These are phyloP conservation scores for Penicillium lagena DNA, from an alignment of 495 filamentous ascomycete species.

Conservation along the genomic window DNA sequence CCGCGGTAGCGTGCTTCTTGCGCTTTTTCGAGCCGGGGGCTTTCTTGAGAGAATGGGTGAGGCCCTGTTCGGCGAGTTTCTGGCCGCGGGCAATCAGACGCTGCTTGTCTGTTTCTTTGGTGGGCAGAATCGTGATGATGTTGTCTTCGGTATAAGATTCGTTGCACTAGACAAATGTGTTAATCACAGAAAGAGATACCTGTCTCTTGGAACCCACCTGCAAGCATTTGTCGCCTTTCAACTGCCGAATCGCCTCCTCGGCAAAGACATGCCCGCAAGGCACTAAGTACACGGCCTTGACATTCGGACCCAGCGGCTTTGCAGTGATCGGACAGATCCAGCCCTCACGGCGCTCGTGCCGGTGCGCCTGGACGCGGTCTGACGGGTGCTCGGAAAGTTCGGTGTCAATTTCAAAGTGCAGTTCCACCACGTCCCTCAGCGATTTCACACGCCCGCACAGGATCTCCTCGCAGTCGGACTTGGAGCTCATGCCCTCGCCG, in stretches of 20 bases:
- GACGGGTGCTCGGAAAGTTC: conserved; percentile 25
- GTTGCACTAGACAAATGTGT: conserved; percentile 48
- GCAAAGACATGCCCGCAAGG: conserved; percentile 95
- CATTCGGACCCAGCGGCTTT: conserved; percentile 73
- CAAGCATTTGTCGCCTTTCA: conserved; percentile 56
- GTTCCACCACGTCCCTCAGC: conserved; percentile 81
- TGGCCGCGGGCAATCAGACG: conserved; percentile 57
- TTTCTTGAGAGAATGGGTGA: conserved; percentile 89
- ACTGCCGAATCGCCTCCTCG: conserved; percentile 74
- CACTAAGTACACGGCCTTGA: conserved; percentile 82
- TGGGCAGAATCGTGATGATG: conserved; percentile 74
- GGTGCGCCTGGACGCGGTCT: conserved; percentile 19
- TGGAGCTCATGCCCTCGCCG: conserved; percentile 41
- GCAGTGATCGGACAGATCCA: conserved; percentile 86
- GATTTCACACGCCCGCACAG: conserved; percentile 67
- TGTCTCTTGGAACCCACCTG: conserved; percentile 36
- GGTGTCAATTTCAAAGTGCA: conserved; percentile 65
- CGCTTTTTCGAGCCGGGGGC: conserved; percentile 63
- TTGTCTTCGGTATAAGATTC: conserved; percentile 69
- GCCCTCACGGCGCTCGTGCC: conserved; percentile 41
- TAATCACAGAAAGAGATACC: background rate
- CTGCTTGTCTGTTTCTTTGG: conserved; percentile 62
- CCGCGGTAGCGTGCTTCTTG: conserved; percentile 46
- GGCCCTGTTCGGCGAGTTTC: conserved; percentile 58
- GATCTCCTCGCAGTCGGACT: conserved; percentile 59